Conservation (phyloP, 176 grass and related monocot species). For the Aegilops speltoides region DNA sequence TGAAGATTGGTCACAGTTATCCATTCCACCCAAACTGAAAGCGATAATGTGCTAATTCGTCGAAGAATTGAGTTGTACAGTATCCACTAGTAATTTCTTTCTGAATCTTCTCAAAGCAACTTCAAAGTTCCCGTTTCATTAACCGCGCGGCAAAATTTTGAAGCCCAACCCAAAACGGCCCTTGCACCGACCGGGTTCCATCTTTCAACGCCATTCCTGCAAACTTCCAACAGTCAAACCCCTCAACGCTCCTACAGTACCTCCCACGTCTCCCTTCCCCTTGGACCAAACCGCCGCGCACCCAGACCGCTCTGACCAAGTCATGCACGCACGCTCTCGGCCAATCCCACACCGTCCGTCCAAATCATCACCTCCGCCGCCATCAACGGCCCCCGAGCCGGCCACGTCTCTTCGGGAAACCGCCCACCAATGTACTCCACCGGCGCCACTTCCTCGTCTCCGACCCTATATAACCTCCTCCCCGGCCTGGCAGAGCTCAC, state of each 20-base stretch:
- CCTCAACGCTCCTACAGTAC: not conserved
- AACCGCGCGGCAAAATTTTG: too few relatives aligned
- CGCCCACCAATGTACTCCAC: not conserved
- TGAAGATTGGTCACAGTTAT: too few relatives aligned
- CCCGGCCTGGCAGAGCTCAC: not conserved
- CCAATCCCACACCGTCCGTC: not conserved
- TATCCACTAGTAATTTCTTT: too few relatives aligned
- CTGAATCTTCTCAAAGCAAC: too few relatives aligned
- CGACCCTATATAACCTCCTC: constrained; percentile 13
- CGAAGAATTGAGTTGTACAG: too few relatives aligned
- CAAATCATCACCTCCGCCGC: not conserved
- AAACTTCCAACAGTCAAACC: not conserved
- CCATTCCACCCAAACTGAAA: too few relatives aligned
- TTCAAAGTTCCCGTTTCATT: too few relatives aligned
- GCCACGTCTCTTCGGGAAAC: not conserved
- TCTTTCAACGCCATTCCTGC: not conserved
- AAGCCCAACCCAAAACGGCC: not conserved
- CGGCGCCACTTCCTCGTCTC: constrained; percentile 5
- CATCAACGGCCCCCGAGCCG: not conserved
- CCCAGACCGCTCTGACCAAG: not conserved
- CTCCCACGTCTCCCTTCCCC: not conserved
- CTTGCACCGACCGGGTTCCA: not conserved
- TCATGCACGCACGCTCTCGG: not conserved
- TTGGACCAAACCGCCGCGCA: not conserved
- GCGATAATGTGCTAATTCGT: too few relatives aligned